These are phyloP conservation scores for Aspergillus hortae DNA, from an alignment of 2,329 filamentous ascomycete species.

Conservation along the genomic window DNA sequence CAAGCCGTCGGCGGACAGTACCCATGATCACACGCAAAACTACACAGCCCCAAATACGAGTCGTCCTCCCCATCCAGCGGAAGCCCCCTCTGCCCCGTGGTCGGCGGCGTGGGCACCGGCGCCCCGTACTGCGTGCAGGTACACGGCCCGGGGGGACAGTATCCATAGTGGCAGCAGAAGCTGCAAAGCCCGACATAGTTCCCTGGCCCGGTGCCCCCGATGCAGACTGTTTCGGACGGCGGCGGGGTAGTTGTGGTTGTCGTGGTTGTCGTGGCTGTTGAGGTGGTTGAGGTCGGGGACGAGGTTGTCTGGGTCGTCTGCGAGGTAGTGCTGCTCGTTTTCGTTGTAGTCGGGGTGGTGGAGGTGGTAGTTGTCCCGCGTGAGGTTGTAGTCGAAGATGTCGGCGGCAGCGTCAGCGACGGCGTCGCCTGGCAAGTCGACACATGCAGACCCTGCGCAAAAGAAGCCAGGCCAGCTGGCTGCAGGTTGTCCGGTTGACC, in stretches of 20 bases:
- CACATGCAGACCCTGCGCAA: slow-evolving; percentile 19
- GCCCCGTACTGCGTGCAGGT: slow-evolving; percentile 25
- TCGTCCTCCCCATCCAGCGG: slow-evolving; percentile 24
- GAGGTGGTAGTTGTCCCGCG: neutral
- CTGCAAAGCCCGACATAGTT: slow-evolving; percentile 29
- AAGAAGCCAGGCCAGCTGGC: slow-evolving; percentile 17
- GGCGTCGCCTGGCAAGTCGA: slow-evolving; percentile 20
- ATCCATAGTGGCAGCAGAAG: slow-evolving; percentile 29
- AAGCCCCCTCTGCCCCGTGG: slow-evolving; percentile 16
- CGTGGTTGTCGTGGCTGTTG: neutral
- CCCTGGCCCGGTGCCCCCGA: slow-evolving; percentile 24
- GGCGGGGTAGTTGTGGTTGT: neutral
- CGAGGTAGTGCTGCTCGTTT: neutral
- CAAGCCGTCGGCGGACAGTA: slow-evolving; percentile 41
- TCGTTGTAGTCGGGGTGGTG: neutral
- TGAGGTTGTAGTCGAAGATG: neutral
- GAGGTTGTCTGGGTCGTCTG: neutral
- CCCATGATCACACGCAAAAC: slow-evolving; percentile 45
- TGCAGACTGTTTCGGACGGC: slow-evolving; percentile 11
- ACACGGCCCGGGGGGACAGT: slow-evolving; percentile 29
- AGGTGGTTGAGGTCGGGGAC: neutral
- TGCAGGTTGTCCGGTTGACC: slow-evolving; percentile 17
- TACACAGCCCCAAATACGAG: slow-evolving; percentile 46
- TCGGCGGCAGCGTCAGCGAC: slow-evolving; percentile 10
- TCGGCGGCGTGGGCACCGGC: slow-evolving; percentile 20